Base-by-base conservation (phyloP, 148 eudicot genomes). In the Nepenthes mirabilis region DNA sequence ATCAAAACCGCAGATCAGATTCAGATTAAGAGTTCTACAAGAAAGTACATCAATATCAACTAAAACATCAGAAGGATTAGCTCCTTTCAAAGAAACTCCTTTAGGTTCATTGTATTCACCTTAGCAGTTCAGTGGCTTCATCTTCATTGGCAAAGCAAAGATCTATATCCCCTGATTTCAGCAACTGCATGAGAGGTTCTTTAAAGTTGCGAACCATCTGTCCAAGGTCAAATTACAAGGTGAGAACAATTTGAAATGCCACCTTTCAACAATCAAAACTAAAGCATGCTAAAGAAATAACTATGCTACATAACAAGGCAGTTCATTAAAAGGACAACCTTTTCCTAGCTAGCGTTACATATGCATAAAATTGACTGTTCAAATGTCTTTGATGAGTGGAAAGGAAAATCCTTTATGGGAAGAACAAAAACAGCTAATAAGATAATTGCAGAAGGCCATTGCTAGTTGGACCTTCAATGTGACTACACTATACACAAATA, bases 61-160 rank as follows among this genome's bases (percentile, higher is more conserved):
- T 23, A 23, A 23, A 23, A 23, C 23, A 23, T 23, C 23, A 23
- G 23, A 23, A 23, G 23, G 23, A 23, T 23, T 23, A 23, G 23
- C 23, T 23, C 23, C 23, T 23, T 23, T 23, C 23, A 23, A 23
- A 23, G 23, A 23, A 23, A 23, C 23, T 23, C 23, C 23, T 23
- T 23, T 23, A 23, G 23, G 23, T 23, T 23, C 23, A 23, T 23
- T 23, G 23, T 23, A 23, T 23, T 67, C 65, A 86, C 96, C 99
- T 86, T 71, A 86, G 59, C 55, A 93, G 85, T 72, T 93, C 99
- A 53, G 61, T 54, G 11, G 99, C 99, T 78, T 93, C 99, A 63
- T 93, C 99, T 78, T 93, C 99, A 62, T 93, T 93, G 66, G 99
- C 99, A 77, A 89, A 93, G 78, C 99, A 93, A 65, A 93, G 89